A percentile compares a stretch with the other conserved stretches of the same genome.
These are phyloP conservation scores for Globisporangium yorkense DNA, from an alignment of 352 stramenopile species.

Conservation along the genomic window DNA sequence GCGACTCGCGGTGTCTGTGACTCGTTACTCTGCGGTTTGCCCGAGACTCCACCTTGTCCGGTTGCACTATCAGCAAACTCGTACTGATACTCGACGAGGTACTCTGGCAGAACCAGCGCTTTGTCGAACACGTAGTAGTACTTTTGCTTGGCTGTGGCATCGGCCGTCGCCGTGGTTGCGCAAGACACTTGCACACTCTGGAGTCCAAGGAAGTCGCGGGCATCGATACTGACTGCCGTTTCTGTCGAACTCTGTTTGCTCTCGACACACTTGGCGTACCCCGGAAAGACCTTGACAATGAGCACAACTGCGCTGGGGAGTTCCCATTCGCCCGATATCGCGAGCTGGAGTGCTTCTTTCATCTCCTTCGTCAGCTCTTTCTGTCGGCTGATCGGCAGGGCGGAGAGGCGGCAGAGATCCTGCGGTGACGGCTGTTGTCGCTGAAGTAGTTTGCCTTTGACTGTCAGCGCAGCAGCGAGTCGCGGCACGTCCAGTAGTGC, in stretches of 20 bases:
- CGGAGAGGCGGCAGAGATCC: constrained; percentile 14
- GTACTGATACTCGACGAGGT: constrained; percentile 84
- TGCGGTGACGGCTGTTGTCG: constrained; percentile 12
- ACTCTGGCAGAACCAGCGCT: constrained; percentile 74
- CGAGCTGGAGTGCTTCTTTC: constrained; percentile 33
- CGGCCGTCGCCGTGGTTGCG: not conserved
- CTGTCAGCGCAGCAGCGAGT: constrained; percentile 18
- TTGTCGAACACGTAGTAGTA: constrained; percentile 82
- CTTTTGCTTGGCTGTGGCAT: constrained; percentile 35
- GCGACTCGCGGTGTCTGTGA: not conserved
- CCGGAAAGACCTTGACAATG: constrained; percentile 83
- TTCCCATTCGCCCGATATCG: constrained; percentile 35
- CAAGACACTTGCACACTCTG: constrained; percentile 51
- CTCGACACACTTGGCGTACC: constrained; percentile 46
- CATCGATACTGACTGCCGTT: constrained; percentile 4
- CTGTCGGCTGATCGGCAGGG: constrained; percentile 18
- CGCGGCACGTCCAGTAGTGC: constrained; percentile 43
- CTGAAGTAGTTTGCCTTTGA: constrained; percentile 19
- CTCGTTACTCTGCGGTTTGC: not conserved
- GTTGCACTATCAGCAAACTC: constrained; percentile 2
- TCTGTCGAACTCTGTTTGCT: not conserved
- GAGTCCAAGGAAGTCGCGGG: constrained; percentile 30
- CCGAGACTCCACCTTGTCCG: not conserved
- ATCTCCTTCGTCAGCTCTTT: constrained; percentile 27
- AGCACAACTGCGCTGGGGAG: constrained; percentile 44